phyloP scores from a whole-genome alignment of 2,329 filamentous ascomycete genomes.

The Fusarium anthophilum region DNA sequence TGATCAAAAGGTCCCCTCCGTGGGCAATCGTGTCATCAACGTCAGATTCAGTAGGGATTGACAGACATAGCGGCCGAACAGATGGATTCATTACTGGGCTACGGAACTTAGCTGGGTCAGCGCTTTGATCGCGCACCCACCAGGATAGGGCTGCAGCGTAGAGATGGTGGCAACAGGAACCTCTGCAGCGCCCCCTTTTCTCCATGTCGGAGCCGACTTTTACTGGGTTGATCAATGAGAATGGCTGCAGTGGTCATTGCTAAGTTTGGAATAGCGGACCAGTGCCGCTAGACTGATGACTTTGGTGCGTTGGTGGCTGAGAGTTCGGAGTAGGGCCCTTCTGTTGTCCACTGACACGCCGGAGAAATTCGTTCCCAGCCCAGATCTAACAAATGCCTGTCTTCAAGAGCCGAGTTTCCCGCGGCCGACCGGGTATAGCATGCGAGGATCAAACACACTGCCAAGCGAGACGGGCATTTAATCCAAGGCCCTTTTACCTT shows the following conservation, averaged over 20 bases:
- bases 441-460: conserved; percentile 5
- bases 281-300: neutral
- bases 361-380: neutral
- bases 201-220: neutral
- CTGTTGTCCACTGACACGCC: neutral
- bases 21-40: conserved; percentile 19
- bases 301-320: neutral
- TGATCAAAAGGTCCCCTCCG: neutral
- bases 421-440: neutral
- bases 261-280: neutral
- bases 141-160: neutral
- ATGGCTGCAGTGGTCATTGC: neutral
- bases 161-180: neutral
- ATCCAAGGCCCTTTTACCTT: neutral
- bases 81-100: neutral
- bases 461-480: neutral
- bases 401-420: neutral
- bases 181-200: conserved; percentile 3
- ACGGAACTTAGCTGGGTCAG: neutral
- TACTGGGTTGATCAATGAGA: neutral
- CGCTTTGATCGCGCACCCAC: conserved; percentile 14
- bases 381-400: neutral
- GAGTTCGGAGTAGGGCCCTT: neutral
- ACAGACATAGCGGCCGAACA: conserved; percentile 5
- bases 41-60: conserved; percentile 23